Percentiles rank a stretch among this genome's conserved stretches.
Evolutionary conservation across 2,329 filamentous ascomycete species (phyloP).

Genomic region (Aspergillus chevalieri): DNA sequence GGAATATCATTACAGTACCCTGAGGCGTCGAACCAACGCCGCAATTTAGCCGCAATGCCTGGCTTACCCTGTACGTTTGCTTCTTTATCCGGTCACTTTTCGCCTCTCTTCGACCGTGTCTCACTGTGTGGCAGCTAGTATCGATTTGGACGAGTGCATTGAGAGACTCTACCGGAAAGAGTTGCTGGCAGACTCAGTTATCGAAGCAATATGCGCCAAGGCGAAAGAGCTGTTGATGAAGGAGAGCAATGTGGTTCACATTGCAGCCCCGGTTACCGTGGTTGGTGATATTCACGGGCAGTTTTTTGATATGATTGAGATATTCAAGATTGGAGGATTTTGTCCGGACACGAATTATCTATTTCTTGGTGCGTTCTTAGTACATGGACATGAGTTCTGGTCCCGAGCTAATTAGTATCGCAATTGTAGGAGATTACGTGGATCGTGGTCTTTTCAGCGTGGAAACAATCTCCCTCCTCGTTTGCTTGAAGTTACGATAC

Average conservation of each 20-base stretch:
- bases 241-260: slow-evolving; percentile 99
- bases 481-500: slow-evolving; percentile 95
- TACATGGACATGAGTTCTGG: background rate
- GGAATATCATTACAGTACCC: background rate
- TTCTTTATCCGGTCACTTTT: background rate
- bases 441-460: slow-evolving; percentile 98
- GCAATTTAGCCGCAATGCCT: slow-evolving; percentile 32
- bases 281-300: slow-evolving; percentile 98
- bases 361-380: slow-evolving; percentile 65
- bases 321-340: slow-evolving; percentile 95
- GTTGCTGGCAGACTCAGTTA: slow-evolving; percentile 91
- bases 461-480: slow-evolving; percentile 94
- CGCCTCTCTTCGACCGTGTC: background rate
- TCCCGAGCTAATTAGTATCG: background rate
- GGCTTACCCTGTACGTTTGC: slow-evolving; percentile 38
- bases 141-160: slow-evolving; percentile 98
- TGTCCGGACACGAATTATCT: slow-evolving; percentile 98
- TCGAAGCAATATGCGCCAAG: slow-evolving; percentile 98
- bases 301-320: slow-evolving; percentile 98
- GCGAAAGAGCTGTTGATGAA: slow-evolving; percentile 99
- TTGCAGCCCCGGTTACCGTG: slow-evolving; percentile 89
- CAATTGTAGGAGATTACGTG: slow-evolving; percentile 76
- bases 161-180: slow-evolving; percentile 94
- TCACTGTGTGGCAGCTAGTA: slow-evolving; percentile 60
- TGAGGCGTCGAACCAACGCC: slow-evolving; percentile 1